Conservation (phyloP, 2,329 filamentous ascomycete genomes). For the Aspergillus felis region DNA sequence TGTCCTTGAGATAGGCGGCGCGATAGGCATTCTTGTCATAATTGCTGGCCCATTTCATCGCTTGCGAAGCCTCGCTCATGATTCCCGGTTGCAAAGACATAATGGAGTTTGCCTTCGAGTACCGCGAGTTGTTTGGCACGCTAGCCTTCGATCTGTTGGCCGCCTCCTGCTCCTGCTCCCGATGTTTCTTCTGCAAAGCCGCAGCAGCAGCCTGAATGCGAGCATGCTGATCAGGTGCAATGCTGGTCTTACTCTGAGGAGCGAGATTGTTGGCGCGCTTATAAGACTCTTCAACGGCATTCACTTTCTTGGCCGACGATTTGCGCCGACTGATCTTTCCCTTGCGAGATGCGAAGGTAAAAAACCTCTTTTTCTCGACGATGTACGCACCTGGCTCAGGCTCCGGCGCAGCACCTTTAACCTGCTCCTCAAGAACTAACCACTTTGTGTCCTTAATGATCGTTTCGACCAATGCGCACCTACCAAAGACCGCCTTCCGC, state of each 20-base stretch:
- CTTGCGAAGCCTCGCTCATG: slow-evolving; percentile 80
- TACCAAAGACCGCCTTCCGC: slow-evolving; percentile 88
- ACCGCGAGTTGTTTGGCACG: slow-evolving; percentile 50
- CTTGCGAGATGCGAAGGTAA: slow-evolving; percentile 73
- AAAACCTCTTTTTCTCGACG: slow-evolving; percentile 91
- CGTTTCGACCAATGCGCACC: slow-evolving; percentile 90
- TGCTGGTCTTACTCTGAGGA: slow-evolving; percentile 71
- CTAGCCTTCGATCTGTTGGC: slow-evolving; percentile 52
- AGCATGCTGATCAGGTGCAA: slow-evolving; percentile 87
- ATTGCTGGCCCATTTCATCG: slow-evolving; percentile 94
- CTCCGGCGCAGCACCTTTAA: slow-evolving; percentile 85
- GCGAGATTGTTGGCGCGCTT: slow-evolving; percentile 48
- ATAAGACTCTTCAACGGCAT: slow-evolving; percentile 49
- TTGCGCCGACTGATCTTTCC: slow-evolving; percentile 66
- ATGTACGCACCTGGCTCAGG: slow-evolving; percentile 84
- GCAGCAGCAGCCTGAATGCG: slow-evolving; percentile 88
- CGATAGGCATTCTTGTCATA: slow-evolving; percentile 88
- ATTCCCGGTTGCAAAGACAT: slow-evolving; percentile 83
- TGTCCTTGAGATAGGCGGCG: slow-evolving; percentile 77
- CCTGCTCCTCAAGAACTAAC: slow-evolving; percentile 94
- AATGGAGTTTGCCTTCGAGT: slow-evolving; percentile 79
- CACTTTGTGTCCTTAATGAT: slow-evolving; percentile 75
- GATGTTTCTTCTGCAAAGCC: slow-evolving; percentile 69
- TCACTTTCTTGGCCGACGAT: slow-evolving; percentile 61
- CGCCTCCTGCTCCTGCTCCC: slow-evolving; percentile 52